Base-by-base conservation (phyloP, 2,329 filamentous ascomycete species). In the Fusarium floridanum region DNA sequence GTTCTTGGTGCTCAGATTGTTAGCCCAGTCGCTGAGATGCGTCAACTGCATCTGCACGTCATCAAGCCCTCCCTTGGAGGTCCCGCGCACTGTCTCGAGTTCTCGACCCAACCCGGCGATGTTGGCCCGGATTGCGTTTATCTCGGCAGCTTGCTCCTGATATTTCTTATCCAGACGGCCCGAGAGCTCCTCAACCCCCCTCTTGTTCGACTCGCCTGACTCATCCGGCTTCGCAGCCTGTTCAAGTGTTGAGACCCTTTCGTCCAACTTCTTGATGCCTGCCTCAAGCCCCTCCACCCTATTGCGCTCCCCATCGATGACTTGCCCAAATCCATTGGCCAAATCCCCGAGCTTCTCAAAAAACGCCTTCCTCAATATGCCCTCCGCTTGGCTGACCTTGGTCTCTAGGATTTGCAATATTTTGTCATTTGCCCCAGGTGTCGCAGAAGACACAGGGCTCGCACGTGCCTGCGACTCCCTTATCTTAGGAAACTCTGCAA, bases 1-100 rank as follows among this genome's bases (percentile, higher is more conserved):
- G 2, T 80, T 74, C 55, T 82, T 84, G 1, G 87, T 86, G 22
- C 78, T 83, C 9, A 91, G 78, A 71, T 88, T 89, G 65, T 85
- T 86, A 68, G 85, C 89, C 69, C 87, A 88, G 0, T 69, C 65
- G 74, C 88, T 85, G 9, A 91, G 73, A 1, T 82, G 77, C 22
- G 74, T 75, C 6, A 88, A 36, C 55, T 84, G 78, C 43, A 83
- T 76, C 17, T 83, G 80, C 7, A 88, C 71, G 6, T 78, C 77
- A 0, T 82, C 79, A 20, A 81, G 75, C 39, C 68, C 61, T 22
- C 81, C 72, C 8, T 82, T 61, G 29, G 75, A 79, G 11, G 75
- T 70, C 57, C 70, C 79, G 39, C 61, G 64, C 9, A 45, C 61
- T 7, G 43, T 45, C 2, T 76, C 70, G 14, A 69, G 17, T 7